These are phyloP conservation scores for Cyclotella sp. DNA, from an alignment of 108 stramenopile genomes.

Conservation along the genomic window DNA sequence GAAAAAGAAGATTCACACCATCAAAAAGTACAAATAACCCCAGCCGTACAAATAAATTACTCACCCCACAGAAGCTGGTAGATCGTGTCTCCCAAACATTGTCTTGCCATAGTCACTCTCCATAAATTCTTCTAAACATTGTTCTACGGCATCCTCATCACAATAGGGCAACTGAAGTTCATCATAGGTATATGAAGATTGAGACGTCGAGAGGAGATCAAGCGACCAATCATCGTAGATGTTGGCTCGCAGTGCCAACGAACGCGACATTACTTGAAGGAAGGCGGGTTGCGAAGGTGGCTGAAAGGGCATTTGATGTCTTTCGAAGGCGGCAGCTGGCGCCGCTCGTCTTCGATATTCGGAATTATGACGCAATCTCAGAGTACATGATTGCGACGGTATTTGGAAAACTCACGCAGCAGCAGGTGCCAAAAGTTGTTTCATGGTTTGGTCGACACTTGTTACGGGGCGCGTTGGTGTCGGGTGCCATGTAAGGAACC, in stretches of 20 bases:
- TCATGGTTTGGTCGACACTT: too few species aligned
- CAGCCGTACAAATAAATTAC: not conserved
- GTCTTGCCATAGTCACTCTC: slow-evolving; percentile 73
- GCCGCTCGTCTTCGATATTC: too few species aligned
- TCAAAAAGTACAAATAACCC: not conserved
- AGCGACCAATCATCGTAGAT: slow-evolving; percentile 79
- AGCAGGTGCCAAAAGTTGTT: too few species aligned
- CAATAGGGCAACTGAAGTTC: slow-evolving; percentile 29
- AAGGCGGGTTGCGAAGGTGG: too few species aligned
- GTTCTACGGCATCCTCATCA: slow-evolving; percentile 67
- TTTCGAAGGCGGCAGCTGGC: too few species aligned
- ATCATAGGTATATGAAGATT: slow-evolving; percentile 48
- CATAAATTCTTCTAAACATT: slow-evolving; percentile 69
- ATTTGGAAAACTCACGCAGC: too few species aligned
- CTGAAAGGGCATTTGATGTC: too few species aligned
- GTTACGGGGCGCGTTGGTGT: too few species aligned
- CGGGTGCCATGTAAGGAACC: too few species aligned
- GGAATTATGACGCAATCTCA: too few species aligned
- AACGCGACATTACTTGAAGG: not conserved
- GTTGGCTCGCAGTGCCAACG: slow-evolving; percentile 31
- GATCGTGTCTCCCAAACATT: slow-evolving; percentile 83
- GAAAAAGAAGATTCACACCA: not conserved
- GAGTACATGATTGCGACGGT: too few species aligned
- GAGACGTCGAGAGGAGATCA: slow-evolving; percentile 58
- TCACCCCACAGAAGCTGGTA: slow-evolving; percentile 50